Percentiles rank a stretch among this genome's conserved stretches.
phyloP scores from a whole-genome alignment of 2,329 filamentous ascomycete genomes.

The Epichloe brachyelytri region DNA sequence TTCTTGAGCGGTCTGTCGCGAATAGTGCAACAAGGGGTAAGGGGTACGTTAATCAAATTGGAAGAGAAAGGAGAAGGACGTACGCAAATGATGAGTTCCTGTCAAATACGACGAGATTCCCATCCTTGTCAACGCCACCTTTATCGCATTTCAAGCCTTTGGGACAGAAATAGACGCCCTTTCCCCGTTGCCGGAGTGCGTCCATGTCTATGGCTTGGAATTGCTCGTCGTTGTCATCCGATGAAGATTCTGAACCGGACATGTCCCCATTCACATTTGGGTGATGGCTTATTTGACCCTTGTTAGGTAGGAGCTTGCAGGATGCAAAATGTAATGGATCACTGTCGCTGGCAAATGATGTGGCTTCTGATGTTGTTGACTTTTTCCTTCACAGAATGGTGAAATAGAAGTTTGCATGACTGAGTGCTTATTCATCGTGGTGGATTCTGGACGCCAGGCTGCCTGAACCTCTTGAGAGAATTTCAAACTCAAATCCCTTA shows the following conservation, averaged over 20 bases:
- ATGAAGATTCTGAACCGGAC: constrained; percentile 17
- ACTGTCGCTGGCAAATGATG: constrained; percentile 9
- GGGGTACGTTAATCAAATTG: background rate
- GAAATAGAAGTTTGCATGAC: constrained; percentile 12
- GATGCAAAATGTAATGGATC: constrained; percentile 11
- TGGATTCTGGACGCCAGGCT: constrained; percentile 15
- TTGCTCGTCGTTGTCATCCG: constrained; percentile 19
- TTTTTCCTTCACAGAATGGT: constrained; percentile 12
- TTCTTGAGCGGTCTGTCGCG: background rate
- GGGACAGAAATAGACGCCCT: constrained; percentile 25
- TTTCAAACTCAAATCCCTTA: constrained; percentile 20
- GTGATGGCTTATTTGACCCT: constrained; percentile 7
- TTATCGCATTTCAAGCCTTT: constrained; percentile 24
- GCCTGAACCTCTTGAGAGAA: constrained; percentile 23
- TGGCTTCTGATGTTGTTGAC: constrained; percentile 8
- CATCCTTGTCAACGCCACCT: constrained; percentile 26
- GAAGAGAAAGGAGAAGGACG: constrained; percentile 4
- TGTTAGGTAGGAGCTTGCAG: constrained; percentile 13
- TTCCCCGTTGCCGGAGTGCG: constrained; percentile 25
- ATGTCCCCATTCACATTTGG: constrained; percentile 4
- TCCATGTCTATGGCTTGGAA: constrained; percentile 26
- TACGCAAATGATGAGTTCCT: constrained; percentile 30
- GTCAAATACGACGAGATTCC: constrained; percentile 25
- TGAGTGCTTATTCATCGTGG: constrained; percentile 7
- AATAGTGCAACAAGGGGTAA: background rate